A percentile compares a stretch with the other conserved stretches of the same genome.
phyloP scores from a whole-genome alignment of 2,329 filamentous ascomycete species.

The Pseudogymnoascus sp. region DNA sequence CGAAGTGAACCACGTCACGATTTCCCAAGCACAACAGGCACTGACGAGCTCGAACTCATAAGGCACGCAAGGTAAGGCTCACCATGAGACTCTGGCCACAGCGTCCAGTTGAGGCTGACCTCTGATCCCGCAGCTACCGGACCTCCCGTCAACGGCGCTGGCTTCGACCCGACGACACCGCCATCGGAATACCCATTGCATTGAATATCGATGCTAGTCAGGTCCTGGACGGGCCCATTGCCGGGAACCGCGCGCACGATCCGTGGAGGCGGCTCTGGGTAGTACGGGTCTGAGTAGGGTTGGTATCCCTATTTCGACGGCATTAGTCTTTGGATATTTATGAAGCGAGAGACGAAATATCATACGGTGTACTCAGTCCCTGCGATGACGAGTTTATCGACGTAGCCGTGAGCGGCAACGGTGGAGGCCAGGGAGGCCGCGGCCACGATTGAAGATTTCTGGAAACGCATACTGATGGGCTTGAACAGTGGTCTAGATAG shows the following conservation, averaged over 20 bases:
- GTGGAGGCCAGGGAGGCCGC: slow-evolving; percentile 29
- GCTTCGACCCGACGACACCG: slow-evolving; percentile 40
- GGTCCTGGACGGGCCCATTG: slow-evolving; percentile 49
- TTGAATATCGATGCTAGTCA: slow-evolving; percentile 46
- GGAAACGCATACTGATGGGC: slow-evolving; percentile 12
- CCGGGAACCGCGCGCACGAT: slow-evolving; percentile 51
- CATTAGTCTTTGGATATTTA: slow-evolving; percentile 10
- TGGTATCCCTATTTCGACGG: slow-evolving; percentile 25
- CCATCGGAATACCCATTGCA: slow-evolving; percentile 46
- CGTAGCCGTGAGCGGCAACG: slow-evolving; percentile 42
- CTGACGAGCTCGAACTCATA: neutral
- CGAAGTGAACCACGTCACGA: neutral
- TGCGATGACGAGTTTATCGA: slow-evolving; percentile 39
- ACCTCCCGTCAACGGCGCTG: slow-evolving; percentile 48
- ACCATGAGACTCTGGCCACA: slow-evolving; percentile 35
- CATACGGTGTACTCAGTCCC: slow-evolving; percentile 32
- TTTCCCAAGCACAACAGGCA: neutral
- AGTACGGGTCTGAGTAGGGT: slow-evolving; percentile 39
- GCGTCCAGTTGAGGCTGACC: slow-evolving; percentile 48
- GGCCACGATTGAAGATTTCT: slow-evolving; percentile 9
- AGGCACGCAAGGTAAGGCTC: slow-evolving; percentile 7
- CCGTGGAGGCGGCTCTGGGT: slow-evolving; percentile 35
- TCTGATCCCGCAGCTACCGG: slow-evolving; percentile 44
- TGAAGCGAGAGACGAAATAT: neutral
- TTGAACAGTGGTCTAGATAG: slow-evolving; percentile 15